Percentiles rank a stretch among this genome's conserved stretches.
These are phyloP conservation scores for Psidium guajava DNA, from an alignment of 345 rosid species.

Conservation along the genomic window DNA sequence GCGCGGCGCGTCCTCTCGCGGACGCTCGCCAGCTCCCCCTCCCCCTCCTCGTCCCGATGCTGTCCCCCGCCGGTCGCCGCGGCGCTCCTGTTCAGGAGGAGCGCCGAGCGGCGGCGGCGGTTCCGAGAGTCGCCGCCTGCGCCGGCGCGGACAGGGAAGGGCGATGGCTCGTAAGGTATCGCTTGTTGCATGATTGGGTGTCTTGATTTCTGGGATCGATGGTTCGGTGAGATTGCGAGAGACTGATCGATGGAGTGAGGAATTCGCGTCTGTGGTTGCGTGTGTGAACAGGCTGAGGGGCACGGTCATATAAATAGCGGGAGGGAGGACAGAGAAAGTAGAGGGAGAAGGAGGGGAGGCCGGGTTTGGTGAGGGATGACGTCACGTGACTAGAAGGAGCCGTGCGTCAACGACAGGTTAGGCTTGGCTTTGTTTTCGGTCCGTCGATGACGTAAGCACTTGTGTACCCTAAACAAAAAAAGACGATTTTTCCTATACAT, in stretches of 20 bases:
- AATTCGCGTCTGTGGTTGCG: background rate
- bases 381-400: background rate
- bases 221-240: background rate
- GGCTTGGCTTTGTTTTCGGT: background rate
- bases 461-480: background rate
- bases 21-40: background rate
- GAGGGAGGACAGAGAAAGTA: background rate
- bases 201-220: background rate
- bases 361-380: background rate
- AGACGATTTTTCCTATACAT: background rate
- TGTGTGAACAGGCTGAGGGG: background rate
- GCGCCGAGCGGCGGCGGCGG: background rate
- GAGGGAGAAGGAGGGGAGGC: background rate
- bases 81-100: background rate
- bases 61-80: background rate
- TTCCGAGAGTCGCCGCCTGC: background rate
- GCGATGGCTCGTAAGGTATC: constrained; percentile 12
- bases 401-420: background rate
- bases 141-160: background rate
- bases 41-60: background rate
- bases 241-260: background rate
- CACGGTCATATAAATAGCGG: background rate
- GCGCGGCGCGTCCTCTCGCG: constrained; percentile 1
- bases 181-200: constrained; percentile 18
- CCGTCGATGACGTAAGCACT: background rate